Conservation (phyloP, 2,329 filamentous ascomycete species). For the Fulvia fulva region DNA sequence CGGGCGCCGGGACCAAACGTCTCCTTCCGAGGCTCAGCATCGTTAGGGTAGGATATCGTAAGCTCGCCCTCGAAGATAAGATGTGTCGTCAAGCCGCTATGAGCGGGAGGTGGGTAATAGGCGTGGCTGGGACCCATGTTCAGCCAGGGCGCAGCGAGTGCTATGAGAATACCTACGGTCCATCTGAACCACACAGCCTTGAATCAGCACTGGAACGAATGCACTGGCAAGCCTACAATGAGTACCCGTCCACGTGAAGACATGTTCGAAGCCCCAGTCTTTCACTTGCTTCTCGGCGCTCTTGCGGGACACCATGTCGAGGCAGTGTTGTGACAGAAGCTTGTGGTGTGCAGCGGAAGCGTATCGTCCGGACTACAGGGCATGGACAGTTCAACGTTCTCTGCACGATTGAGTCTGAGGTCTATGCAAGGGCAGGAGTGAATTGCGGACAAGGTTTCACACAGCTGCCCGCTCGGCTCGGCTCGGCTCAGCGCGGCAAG, state of each 20-base stretch:
- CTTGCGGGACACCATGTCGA: slow-evolving; percentile 34
- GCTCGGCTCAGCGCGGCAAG: not conserved
- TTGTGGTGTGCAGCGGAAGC: too few relatives aligned
- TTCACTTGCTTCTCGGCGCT: slow-evolving; percentile 59
- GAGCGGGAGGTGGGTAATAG: slow-evolving; percentile 65
- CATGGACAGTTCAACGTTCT: not conserved
- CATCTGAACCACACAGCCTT: slow-evolving; percentile 41
- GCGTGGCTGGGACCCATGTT: slow-evolving; percentile 53
- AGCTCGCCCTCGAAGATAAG: slow-evolving; percentile 62
- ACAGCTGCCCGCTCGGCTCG: too few relatives aligned
- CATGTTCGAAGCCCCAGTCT: slow-evolving; percentile 65
- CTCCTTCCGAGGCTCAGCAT: slow-evolving; percentile 52
- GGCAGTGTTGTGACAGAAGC: not conserved
- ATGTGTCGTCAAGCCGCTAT: slow-evolving; percentile 63
- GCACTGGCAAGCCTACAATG: not conserved
- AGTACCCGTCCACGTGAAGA: slow-evolving; percentile 62
- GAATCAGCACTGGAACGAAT: not conserved
- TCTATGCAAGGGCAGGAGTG: too few relatives aligned
- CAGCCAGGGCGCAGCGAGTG: not conserved
- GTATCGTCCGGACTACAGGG: too few relatives aligned
- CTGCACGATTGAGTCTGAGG: not conserved
- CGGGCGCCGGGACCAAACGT: slow-evolving; percentile 59
- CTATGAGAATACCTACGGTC: slow-evolving; percentile 52
- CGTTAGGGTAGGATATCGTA: slow-evolving; percentile 64
- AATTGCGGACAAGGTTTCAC: too few relatives aligned